Evolutionary conservation across 306 rosid genomes (phyloP).

Genomic region (Lupinus albus): DNA sequence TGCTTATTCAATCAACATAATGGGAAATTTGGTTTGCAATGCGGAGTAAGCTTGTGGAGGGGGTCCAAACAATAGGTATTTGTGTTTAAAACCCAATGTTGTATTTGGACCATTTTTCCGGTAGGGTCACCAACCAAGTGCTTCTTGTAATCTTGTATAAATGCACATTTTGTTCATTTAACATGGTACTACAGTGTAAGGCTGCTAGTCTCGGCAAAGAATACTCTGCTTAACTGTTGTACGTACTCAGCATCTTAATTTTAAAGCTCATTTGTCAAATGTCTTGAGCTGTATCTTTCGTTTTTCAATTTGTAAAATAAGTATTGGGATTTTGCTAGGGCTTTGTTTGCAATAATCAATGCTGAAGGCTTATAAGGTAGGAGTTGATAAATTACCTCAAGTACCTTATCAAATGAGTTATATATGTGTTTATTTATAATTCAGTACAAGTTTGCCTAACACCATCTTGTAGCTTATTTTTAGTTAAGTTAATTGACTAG

Average conservation of each 20-base stretch:
- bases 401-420: no score
- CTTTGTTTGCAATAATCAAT: no score
- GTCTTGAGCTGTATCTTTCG: constrained; percentile 4
- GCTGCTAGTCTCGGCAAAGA: constrained; percentile 16
- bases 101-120: constrained; percentile 16
- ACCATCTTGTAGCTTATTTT: no score
- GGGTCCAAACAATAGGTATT: constrained; percentile 31
- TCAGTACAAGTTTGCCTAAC: no score
- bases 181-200: background rate
- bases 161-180: constrained; percentile 13
- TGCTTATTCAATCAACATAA: background rate
- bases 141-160: constrained; percentile 1
- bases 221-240: background rate
- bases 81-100: constrained; percentile 17
- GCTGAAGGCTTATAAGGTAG: no score
- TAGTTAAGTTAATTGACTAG: no score
- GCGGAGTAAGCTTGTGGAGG: constrained; percentile 27
- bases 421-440: no score
- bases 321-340: constrained; percentile 8
- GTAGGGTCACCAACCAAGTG: background rate
- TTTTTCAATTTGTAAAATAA: constrained; percentile 7
- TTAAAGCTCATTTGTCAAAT: constrained; percentile 33
- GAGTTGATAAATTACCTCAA: no score
- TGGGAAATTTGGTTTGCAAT: constrained; percentile 22
- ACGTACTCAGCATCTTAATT: constrained; percentile 20